Evolutionary conservation across 768 basidiomycete genomes (phyloP).

Genomic region (Boletus barrowsii): DNA sequence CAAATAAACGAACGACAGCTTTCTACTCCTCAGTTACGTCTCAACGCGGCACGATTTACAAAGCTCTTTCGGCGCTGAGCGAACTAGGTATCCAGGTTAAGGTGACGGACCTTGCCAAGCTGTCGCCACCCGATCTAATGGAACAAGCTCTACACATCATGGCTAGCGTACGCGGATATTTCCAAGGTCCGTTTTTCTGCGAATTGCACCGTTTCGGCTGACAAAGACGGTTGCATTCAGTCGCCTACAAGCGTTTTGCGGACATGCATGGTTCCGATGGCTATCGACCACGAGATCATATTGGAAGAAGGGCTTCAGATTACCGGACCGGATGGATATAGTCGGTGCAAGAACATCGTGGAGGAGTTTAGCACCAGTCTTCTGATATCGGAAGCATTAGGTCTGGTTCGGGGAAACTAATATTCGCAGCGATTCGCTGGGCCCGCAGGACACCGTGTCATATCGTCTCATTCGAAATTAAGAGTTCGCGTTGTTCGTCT

Average conservation of each 20-base stretch:
- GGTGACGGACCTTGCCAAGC: constrained; percentile 42
- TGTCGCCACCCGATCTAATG: constrained; percentile 48
- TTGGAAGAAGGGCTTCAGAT: constrained; percentile 49
- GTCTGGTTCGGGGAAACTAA: too few relatives aligned
- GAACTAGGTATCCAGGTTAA: constrained; percentile 29
- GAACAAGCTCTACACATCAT: constrained; percentile 60
- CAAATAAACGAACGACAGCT: too few relatives aligned
- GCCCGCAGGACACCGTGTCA: too few relatives aligned
- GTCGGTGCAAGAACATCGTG: constrained; percentile 47
- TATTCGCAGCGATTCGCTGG: too few relatives aligned
- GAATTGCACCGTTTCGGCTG: not conserved
- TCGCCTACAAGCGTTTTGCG: constrained; percentile 40
- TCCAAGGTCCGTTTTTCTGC: constrained; percentile 49
- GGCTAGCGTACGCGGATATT: constrained; percentile 66
- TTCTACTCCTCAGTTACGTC: too few relatives aligned
- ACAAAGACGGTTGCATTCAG: constrained; percentile 24
- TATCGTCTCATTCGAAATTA: too few relatives aligned
- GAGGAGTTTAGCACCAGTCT: constrained; percentile 46
- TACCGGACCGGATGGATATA: constrained; percentile 41
- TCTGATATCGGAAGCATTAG: too few relatives aligned
- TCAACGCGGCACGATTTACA: constrained; percentile 22
- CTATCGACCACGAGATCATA: constrained; percentile 34
- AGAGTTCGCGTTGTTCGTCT: too few relatives aligned
- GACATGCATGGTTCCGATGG: constrained; percentile 37
- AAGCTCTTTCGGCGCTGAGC: constrained; percentile 18